Percentiles rank a stretch among this genome's conserved stretches.
Conservation (phyloP, 2,329 filamentous ascomycete genomes). For the Colletotrichum melonis region DNA sequence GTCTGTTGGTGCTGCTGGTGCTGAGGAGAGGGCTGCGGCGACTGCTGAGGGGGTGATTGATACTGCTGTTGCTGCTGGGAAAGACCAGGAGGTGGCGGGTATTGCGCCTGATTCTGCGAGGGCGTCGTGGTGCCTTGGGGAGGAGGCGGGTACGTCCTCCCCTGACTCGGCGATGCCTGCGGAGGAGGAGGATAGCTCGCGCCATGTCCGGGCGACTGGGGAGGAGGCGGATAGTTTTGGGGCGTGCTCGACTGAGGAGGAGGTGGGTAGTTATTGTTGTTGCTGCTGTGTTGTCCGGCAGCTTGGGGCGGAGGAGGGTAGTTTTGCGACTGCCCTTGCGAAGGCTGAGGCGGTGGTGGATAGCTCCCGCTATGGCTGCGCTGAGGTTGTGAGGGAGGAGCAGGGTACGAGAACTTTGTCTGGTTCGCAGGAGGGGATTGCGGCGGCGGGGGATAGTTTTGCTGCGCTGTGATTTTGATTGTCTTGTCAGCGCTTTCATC, state of each 20-base stretch:
- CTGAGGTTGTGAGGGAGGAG: constrained; percentile 47
- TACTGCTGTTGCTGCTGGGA: constrained; percentile 42
- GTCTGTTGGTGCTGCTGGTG: constrained; percentile 41
- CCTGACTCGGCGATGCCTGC: constrained; percentile 28
- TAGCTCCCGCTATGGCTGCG: constrained; percentile 41
- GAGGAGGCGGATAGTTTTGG: constrained; percentile 43
- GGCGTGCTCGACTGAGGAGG: constrained; percentile 44
- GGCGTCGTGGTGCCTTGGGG: constrained; percentile 32
- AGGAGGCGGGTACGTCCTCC: constrained; percentile 38
- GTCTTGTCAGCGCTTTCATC: constrained; percentile 21
- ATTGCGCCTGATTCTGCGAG: constrained; percentile 41
- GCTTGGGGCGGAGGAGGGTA: constrained; percentile 46
- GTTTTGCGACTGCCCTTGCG: constrained; percentile 16
- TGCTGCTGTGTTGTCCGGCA: constrained; percentile 21
- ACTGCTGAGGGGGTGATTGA: constrained; percentile 45
- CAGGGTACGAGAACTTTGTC: constrained; percentile 57
- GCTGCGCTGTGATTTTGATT: constrained; percentile 40
- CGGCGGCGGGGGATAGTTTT: constrained; percentile 59
- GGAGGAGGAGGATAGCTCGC: constrained; percentile 30
- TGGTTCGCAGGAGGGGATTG: constrained; percentile 59
- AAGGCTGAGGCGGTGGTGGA: constrained; percentile 43
- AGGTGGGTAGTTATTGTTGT: constrained; percentile 44
- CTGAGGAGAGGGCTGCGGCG: constrained; percentile 36
- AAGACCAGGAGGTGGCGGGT: constrained; percentile 44
- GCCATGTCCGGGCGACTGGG: constrained; percentile 29